These are phyloP conservation scores for Aechmea fasciata DNA, from an alignment of 176 grass and related monocot genomes.

Conservation along the genomic window DNA sequence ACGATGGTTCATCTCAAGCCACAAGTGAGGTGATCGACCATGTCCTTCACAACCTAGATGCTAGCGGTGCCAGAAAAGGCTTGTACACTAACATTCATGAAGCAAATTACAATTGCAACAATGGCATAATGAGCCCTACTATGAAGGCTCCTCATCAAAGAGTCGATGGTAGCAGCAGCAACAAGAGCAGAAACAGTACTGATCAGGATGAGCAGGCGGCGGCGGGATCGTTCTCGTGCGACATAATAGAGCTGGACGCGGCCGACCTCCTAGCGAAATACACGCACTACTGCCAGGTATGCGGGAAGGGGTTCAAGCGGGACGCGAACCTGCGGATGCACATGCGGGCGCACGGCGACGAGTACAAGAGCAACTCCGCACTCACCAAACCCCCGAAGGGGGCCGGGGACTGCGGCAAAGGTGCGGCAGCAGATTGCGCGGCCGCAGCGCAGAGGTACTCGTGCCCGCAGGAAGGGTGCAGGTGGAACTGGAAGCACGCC, in stretches of 20 bases:
- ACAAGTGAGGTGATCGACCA: not conserved
- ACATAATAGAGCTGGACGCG: conserved; percentile 76
- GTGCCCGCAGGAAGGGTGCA: conserved; percentile 81
- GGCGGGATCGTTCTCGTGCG: not conserved
- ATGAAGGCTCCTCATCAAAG: not conserved
- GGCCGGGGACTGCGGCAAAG: not conserved
- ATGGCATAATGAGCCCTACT: not conserved
- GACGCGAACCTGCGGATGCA: conserved; percentile 98
- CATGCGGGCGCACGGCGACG: conserved; percentile 95
- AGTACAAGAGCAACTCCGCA: conserved; percentile 84
- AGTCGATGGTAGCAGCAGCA: not conserved
- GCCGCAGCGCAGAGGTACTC: conserved; percentile 39
- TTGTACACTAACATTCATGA: not conserved
- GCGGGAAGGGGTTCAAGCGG: conserved; percentile 97
- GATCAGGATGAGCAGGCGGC: not conserved
- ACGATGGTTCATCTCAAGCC: not conserved
- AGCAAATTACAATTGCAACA: not conserved
- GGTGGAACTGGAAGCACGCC: conserved; percentile 70
- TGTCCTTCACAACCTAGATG: not conserved
- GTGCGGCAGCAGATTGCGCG: not conserved
- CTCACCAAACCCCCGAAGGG: conserved; percentile 43
- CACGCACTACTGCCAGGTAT: conserved; percentile 88
- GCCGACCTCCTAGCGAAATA: conserved; percentile 76
- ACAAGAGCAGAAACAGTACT: not conserved
- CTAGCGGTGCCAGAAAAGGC: not conserved